Percentiles rank a stretch among this genome's conserved stretches.
phyloP scores from a whole-genome alignment of 495 filamentous ascomycete species.

The Hyaloscypha variabilis region DNA sequence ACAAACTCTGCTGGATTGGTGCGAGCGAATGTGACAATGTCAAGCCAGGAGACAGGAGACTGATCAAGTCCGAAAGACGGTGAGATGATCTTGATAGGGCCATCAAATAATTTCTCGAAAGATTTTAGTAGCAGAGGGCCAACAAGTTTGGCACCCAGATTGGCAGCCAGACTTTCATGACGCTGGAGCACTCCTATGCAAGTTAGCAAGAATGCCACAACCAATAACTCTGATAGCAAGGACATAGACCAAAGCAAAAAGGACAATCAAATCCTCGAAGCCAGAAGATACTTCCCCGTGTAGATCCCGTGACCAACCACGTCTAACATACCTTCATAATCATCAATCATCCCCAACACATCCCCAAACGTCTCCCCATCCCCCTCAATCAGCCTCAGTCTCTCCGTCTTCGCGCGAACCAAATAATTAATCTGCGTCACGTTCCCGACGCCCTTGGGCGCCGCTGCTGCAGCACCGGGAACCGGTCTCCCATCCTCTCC shows the following conservation, averaged over 20 bases:
- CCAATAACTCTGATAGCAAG: neutral
- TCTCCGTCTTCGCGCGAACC: conserved; percentile 38
- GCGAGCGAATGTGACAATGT: conserved; percentile 83
- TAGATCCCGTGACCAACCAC: conserved; percentile 10
- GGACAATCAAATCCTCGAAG: neutral
- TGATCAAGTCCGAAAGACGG: conserved; percentile 55
- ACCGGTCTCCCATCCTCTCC: conserved; percentile 33
- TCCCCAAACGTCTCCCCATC: conserved; percentile 47
- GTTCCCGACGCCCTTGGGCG: conserved; percentile 31
- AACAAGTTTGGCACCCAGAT: conserved; percentile 80
- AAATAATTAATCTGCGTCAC: conserved; percentile 84
- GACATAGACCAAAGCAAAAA: neutral
- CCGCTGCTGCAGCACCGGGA: neutral
- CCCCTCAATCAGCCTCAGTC: conserved; percentile 47
- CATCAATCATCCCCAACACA: conserved; percentile 65
- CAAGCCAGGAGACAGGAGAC: conserved; percentile 72
- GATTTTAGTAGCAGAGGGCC: conserved; percentile 82
- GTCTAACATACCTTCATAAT: conserved; percentile 63
- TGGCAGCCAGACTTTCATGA: conserved; percentile 83
- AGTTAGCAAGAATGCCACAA: neutral
- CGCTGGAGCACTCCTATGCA: conserved; percentile 69
- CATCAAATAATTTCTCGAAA: conserved; percentile 85
- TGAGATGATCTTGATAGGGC: conserved; percentile 66
- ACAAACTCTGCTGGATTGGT: conserved; percentile 80
- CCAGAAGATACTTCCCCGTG: neutral